These are phyloP conservation scores for Nemania sp. DNA, from an alignment of 2,329 filamentous ascomycete species.

Conservation along the genomic window DNA sequence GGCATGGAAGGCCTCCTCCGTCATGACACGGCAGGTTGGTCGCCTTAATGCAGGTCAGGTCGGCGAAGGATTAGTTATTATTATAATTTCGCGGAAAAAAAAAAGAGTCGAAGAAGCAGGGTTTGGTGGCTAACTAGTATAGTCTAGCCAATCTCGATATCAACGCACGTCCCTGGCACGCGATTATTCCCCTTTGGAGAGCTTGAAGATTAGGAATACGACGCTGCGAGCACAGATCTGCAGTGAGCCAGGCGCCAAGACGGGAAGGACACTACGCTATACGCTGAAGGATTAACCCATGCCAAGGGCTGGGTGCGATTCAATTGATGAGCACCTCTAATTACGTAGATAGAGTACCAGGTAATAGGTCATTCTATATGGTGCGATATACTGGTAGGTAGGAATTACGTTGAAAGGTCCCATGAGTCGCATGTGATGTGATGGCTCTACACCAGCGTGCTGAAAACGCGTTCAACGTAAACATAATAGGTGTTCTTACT, in stretches of 20 bases:
- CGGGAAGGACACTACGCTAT: constrained; percentile 8
- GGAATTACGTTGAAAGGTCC: neutral
- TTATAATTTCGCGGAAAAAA: too few relatives aligned
- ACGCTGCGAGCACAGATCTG: constrained; percentile 12
- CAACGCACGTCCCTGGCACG: constrained; percentile 9
- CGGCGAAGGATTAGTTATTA: too few relatives aligned
- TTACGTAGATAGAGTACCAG: neutral
- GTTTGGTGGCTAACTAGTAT: neutral
- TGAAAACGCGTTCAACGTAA: too few relatives aligned
- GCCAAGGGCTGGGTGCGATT: constrained; percentile 18
- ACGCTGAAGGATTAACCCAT: constrained; percentile 14
- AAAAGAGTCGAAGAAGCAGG: too few relatives aligned
- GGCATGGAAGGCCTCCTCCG: constrained; percentile 6
- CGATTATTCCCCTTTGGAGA: constrained; percentile 15
- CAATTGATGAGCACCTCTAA: neutral
- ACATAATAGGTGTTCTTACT: too few relatives aligned
- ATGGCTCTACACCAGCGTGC: too few relatives aligned
- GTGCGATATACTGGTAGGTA: too few relatives aligned
- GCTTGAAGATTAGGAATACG: constrained; percentile 16
- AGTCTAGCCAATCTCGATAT: neutral
- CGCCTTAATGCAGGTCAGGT: too few relatives aligned
- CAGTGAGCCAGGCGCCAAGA: constrained; percentile 14
- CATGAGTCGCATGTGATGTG: too few relatives aligned
- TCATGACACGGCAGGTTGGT: neutral
- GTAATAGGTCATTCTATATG: too few relatives aligned